These are phyloP conservation scores for Populus davidiana DNA, from an alignment of 345 rosid species.

Conservation along the genomic window DNA sequence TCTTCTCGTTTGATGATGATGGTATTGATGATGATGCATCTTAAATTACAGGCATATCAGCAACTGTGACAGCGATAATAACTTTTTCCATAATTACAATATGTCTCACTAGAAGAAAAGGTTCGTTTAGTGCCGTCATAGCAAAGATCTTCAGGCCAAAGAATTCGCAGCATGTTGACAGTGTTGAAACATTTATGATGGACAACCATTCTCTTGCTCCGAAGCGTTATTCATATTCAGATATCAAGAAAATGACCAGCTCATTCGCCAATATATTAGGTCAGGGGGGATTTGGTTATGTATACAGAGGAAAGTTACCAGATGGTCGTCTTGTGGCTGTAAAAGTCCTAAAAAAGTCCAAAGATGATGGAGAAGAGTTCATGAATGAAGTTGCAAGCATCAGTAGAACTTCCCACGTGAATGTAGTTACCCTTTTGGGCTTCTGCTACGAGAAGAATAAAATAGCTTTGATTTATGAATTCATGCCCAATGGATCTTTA, in stretches of 20 bases:
- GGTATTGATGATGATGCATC: neutral
- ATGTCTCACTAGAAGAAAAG: neutral
- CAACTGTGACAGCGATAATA: too few species aligned
- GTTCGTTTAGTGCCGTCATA: neutral
- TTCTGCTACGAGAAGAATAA: slow-evolving; percentile 36
- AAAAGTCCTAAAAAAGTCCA: slow-evolving; percentile 19
- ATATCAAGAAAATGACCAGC: slow-evolving; percentile 29
- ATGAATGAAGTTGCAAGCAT: slow-evolving; percentile 50
- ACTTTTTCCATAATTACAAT: neutral
- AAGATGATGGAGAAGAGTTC: slow-evolving; percentile 34
- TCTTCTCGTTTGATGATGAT: neutral
- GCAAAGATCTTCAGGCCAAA: neutral
- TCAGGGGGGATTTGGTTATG: slow-evolving; percentile 32
- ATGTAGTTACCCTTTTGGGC: slow-evolving; percentile 37
- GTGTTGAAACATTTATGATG: slow-evolving; percentile 12
- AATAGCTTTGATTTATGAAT: slow-evolving; percentile 39
- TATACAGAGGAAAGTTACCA: slow-evolving; percentile 26
- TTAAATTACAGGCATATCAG: neutral
- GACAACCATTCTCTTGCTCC: slow-evolving; percentile 11
- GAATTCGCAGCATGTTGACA: neutral
- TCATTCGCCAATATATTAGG: slow-evolving; percentile 25
- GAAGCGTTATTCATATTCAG: slow-evolving; percentile 7
- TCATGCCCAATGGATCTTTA: slow-evolving; percentile 40
- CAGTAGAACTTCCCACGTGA: slow-evolving; percentile 45
- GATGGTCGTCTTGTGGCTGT: slow-evolving; percentile 31